phyloP scores from a whole-genome alignment of 176 grass and related monocot genomes.

The Stipa capillata region DNA sequence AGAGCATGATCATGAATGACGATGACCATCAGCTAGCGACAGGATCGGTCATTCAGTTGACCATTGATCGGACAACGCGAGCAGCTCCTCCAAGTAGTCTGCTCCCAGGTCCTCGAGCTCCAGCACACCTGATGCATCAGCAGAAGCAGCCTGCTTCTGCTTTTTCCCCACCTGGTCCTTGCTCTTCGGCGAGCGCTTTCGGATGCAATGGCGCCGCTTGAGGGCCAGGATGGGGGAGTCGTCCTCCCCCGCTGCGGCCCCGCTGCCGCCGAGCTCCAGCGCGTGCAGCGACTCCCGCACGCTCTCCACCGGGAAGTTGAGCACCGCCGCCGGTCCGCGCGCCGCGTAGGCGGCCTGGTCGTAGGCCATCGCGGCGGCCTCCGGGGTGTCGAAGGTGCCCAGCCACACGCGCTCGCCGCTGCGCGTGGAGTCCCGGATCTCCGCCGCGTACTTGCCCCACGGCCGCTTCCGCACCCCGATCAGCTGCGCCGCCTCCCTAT shows the following conservation, averaged over 20 bases:
- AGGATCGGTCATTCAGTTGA: neutral
- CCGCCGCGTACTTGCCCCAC: conserved; percentile 56
- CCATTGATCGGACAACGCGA: neutral
- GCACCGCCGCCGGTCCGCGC: neutral
- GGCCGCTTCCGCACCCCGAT: conserved; percentile 41
- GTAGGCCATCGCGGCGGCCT: neutral
- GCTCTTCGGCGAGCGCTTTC: conserved; percentile 8
- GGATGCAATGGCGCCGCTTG: conserved; percentile 38
- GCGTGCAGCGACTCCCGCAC: too few species aligned
- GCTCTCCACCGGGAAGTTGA: too few species aligned
- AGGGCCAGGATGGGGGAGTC: conserved; percentile 32
- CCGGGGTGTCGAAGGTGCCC: neutral
- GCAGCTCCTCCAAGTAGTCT: conserved; percentile 54
- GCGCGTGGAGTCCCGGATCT: conserved; percentile 46
- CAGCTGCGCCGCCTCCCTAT: neutral
- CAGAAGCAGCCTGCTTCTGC: neutral
- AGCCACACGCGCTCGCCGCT: neutral
- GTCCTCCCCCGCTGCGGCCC: neutral
- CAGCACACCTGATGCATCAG: neutral
- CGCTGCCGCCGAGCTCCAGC: too few species aligned
- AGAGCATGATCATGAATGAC: neutral
- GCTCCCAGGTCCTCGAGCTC: conserved; percentile 35
- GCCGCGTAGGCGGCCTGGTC: neutral
- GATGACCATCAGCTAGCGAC: neutral
- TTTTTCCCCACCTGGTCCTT: neutral